These are phyloP conservation scores for Coleophoma eucalyptorum DNA, from an alignment of 2,329 filamentous ascomycete genomes.

Conservation along the genomic window DNA sequence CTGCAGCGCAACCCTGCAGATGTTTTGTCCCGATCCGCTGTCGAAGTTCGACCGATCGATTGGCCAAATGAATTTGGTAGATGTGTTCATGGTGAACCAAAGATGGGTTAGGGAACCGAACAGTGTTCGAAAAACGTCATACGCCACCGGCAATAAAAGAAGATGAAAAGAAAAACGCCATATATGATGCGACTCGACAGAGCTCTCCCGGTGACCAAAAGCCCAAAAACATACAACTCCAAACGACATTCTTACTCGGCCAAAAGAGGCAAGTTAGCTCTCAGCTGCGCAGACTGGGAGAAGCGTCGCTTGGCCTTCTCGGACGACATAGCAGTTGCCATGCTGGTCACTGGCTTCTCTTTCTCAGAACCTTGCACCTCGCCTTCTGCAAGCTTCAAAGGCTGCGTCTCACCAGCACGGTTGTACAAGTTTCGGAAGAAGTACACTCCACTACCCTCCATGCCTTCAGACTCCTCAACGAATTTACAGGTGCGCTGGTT, in stretches of 20 bases:
- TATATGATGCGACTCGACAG: no score
- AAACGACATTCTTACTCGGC: slow-evolving; percentile 11
- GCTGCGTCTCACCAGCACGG: slow-evolving; percentile 16
- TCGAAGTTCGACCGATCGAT: no score
- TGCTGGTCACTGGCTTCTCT: slow-evolving; percentile 11
- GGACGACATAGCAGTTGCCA: slow-evolving; percentile 21
- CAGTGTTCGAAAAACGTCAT: no score
- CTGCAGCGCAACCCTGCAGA: no score
- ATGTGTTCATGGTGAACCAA: no score
- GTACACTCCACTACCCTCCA: slow-evolving; percentile 27
- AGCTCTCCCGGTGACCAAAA: no score
- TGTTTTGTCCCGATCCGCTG: no score
- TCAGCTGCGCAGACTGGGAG: slow-evolving; percentile 21
- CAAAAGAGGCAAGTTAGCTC: slow-evolving; percentile 21
- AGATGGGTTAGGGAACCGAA: no score
- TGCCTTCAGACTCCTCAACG: slow-evolving; percentile 28
- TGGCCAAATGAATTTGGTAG: no score
- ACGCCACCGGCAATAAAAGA: no score
- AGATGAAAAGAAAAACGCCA: no score
- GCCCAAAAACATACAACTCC: no score
- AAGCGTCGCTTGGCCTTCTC: slow-evolving; percentile 21
- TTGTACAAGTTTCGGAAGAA: slow-evolving; percentile 28
- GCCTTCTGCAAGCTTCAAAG: slow-evolving; percentile 12
- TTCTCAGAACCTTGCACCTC: slow-evolving; percentile 3
- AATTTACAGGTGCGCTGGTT: slow-evolving; percentile 28